These are phyloP conservation scores for Acrocalymma vagum DNA, from an alignment of 2,329 filamentous ascomycete genomes.

Conservation along the genomic window DNA sequence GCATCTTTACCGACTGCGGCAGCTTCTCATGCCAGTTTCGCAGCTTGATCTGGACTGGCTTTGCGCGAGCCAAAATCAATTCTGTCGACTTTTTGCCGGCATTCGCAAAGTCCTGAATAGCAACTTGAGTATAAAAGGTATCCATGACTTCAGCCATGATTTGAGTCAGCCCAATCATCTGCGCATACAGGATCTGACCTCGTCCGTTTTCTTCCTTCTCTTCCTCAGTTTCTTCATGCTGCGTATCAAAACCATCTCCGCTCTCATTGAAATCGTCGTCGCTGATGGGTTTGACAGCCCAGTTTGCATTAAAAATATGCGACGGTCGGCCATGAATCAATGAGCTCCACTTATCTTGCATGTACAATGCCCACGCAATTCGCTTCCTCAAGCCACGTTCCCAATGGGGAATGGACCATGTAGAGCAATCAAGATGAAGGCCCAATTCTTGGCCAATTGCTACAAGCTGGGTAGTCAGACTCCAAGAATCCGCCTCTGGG, in stretches of 20 bases:
- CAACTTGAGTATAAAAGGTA: slow-evolving; percentile 81
- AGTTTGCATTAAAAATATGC: slow-evolving; percentile 74
- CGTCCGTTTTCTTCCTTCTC: slow-evolving; percentile 69
- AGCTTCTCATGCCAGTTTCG: slow-evolving; percentile 83
- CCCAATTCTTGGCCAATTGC: slow-evolving; percentile 88
- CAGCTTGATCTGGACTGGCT: slow-evolving; percentile 82
- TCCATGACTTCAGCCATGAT: slow-evolving; percentile 83
- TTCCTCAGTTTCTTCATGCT: slow-evolving; percentile 59
- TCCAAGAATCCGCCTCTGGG: slow-evolving; percentile 81
- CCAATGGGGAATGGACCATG: slow-evolving; percentile 89
- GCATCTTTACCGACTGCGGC: slow-evolving; percentile 72
- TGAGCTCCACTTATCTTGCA: slow-evolving; percentile 94
- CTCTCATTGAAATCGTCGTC: slow-evolving; percentile 77
- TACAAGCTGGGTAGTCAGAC: slow-evolving; percentile 85
- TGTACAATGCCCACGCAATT: slow-evolving; percentile 89
- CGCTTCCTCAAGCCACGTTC: slow-evolving; percentile 85
- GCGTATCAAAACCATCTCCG: slow-evolving; percentile 61
- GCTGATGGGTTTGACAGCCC: slow-evolving; percentile 76
- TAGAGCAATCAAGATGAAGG: slow-evolving; percentile 84
- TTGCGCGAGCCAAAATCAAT: slow-evolving; percentile 76
- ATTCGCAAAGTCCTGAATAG: slow-evolving; percentile 72
- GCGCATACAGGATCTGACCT: slow-evolving; percentile 74
- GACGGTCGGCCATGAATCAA: slow-evolving; percentile 86
- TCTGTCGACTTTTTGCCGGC: slow-evolving; percentile 76
- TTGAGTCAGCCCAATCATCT: slow-evolving; percentile 78